Evolutionary conservation across 176 grass and related monocot genomes (phyloP).

Genomic region (maize (Zea mays)): DNA sequence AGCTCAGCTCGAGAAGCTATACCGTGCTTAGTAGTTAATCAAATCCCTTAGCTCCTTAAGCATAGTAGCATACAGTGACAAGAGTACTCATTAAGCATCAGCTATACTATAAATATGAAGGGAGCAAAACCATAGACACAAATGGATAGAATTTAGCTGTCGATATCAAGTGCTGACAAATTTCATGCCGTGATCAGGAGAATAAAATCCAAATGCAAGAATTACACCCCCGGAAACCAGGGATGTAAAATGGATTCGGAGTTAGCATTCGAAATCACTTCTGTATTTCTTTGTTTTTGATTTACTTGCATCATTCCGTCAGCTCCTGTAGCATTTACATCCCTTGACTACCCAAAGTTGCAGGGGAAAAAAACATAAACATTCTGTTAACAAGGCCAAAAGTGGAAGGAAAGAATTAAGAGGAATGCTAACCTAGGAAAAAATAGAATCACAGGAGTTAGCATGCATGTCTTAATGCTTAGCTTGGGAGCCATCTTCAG

Average conservation of each 20-base stretch:
- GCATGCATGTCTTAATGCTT: conserved; percentile 13
- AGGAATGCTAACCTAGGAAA: conserved; percentile 3
- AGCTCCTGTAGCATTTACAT: conserved; percentile 11
- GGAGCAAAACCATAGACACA: background rate
- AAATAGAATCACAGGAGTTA: background rate
- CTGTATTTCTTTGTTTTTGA: background rate
- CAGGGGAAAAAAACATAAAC: background rate
- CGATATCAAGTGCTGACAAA: background rate
- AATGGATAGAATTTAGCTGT: background rate
- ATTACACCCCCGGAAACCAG: background rate
- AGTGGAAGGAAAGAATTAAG: conserved; percentile 9
- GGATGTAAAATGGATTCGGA: background rate
- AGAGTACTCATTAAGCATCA: background rate
- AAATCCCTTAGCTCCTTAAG: background rate
- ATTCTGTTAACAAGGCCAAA: background rate
- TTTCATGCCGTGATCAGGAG: background rate
- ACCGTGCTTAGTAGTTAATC: background rate
- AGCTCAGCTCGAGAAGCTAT: conserved; percentile 29
- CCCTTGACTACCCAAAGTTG: background rate
- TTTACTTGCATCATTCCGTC: background rate
- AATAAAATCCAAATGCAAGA: conserved; percentile 6
- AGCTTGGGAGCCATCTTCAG: conserved; percentile 19
- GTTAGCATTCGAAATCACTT: background rate
- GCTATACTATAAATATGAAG: background rate
- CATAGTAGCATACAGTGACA: background rate